Conservation (phyloP, 202 grass and related monocot species). For the Dendrocalamus latiflorus region DNA sequence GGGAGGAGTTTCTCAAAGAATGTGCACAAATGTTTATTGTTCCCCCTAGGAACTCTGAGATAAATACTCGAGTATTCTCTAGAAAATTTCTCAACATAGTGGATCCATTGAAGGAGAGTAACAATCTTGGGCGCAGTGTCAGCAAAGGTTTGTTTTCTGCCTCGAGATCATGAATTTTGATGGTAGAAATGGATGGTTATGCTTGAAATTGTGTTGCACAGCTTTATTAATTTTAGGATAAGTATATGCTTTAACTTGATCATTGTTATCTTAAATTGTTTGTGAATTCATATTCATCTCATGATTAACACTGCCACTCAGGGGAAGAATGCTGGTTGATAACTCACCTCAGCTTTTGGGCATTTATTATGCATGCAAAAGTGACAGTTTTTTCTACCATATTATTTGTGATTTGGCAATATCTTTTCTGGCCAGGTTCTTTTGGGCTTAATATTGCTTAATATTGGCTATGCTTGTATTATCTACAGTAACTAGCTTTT, state of each 20-base stretch:
- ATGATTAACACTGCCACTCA: not conserved
- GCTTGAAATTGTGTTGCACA: not conserved
- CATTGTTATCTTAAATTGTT: not conserved
- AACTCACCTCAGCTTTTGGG: not conserved
- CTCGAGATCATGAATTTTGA: slow-evolving; percentile 10
- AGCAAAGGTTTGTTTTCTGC: slow-evolving; percentile 58
- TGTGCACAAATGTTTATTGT: not conserved
- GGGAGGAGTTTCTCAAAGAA: slow-evolving; percentile 27
- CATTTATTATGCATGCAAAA: not conserved
- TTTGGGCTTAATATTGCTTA: too few species aligned
- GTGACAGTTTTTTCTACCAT: not conserved
- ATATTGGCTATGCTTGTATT: too few species aligned
- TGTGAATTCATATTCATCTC: not conserved
- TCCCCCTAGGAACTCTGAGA: slow-evolving; percentile 21
- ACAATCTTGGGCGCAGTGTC: slow-evolving; percentile 82
- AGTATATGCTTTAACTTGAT: not conserved
- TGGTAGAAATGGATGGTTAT: not conserved
- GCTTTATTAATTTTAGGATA: not conserved
- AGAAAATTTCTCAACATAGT: slow-evolving; percentile 77
- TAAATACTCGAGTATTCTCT: slow-evolving; percentile 34
- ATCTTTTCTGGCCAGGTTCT: not conserved
- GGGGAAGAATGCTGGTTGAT: not conserved
- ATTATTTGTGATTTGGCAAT: not conserved
- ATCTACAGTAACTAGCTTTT: too few species aligned
- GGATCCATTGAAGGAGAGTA: slow-evolving; percentile 67